phyloP scores from a whole-genome alignment of 208 protist genomes.

The Plasmodiophora brassicae region DNA sequence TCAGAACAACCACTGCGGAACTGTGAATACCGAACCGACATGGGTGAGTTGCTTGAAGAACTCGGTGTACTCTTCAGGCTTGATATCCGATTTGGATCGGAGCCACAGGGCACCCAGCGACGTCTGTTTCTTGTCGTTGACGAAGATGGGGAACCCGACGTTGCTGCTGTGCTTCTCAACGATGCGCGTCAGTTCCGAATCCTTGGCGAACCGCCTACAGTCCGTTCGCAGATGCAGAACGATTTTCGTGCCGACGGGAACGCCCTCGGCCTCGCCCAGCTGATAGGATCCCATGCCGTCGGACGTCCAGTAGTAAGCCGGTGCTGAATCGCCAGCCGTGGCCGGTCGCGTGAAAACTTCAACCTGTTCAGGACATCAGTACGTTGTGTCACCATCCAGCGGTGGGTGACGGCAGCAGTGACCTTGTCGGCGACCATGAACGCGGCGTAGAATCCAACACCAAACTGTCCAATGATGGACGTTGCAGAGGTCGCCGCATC shows the following conservation, averaged over 20 bases:
- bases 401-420: background rate
- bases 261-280: constrained; percentile 28
- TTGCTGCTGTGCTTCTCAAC: constrained; percentile 95
- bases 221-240: constrained; percentile 28
- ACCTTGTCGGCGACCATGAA: constrained; percentile 91
- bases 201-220: constrained; percentile 38
- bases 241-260: constrained; percentile 30
- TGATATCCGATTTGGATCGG: constrained; percentile 78
- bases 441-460: constrained; percentile 91
- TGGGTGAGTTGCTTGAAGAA: constrained; percentile 92
- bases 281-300: constrained; percentile 40
- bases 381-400: too few relatives aligned
- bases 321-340: background rate
- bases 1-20: background rate
- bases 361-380: background rate
- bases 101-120: constrained; percentile 92
- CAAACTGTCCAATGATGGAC: constrained; percentile 83
- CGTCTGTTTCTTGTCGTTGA: constrained; percentile 87
- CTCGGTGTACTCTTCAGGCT: constrained; percentile 84
- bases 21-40: background rate
- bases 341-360: background rate
- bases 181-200: constrained; percentile 77
- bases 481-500: background rate
- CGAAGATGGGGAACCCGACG: constrained; percentile 85
- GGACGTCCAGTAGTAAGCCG: constrained; percentile 34